A percentile compares a stretch with the other conserved stretches of the same genome.
These are phyloP conservation scores for Calonectria fujianensis DNA, from an alignment of 2,329 filamentous ascomycete genomes.

Conservation along the genomic window DNA sequence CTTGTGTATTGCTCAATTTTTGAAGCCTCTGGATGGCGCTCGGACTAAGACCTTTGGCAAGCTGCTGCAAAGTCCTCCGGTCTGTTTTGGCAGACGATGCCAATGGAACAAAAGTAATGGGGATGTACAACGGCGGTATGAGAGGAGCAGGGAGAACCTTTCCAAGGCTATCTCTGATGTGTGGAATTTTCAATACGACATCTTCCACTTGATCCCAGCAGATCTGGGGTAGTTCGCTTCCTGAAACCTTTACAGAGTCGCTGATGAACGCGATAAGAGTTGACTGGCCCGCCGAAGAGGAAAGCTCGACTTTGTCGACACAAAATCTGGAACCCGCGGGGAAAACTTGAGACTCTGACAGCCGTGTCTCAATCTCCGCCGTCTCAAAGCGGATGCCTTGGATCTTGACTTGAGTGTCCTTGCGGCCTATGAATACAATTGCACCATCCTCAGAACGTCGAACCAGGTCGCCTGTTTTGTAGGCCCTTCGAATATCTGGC, in stretches of 20 bases:
- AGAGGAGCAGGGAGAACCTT: background rate
- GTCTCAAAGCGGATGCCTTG: constrained; percentile 15
- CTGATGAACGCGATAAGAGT: background rate
- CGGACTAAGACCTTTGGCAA: background rate
- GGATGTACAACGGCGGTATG: background rate
- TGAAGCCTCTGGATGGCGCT: background rate
- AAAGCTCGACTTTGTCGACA: background rate
- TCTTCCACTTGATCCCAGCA: background rate
- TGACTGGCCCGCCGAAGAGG: background rate
- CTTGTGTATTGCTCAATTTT: background rate
- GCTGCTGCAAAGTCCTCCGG: background rate
- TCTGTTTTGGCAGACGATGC: constrained; percentile 17
- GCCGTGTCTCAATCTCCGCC: background rate
- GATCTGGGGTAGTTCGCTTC: background rate
- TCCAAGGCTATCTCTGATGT: background rate
- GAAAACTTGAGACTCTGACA: background rate
- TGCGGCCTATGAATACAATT: constrained; percentile 3
- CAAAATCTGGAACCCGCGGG: background rate
- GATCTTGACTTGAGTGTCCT: background rate
- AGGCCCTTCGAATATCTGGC: constrained; percentile 4
- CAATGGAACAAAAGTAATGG: background rate
- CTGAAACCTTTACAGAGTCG: background rate
- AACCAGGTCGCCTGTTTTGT: constrained; percentile 21
- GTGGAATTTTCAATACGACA: background rate
- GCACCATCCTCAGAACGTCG: background rate